phyloP scores from a whole-genome alignment of 2,329 filamentous ascomycete species.

The Emergomyces orientalis region DNA sequence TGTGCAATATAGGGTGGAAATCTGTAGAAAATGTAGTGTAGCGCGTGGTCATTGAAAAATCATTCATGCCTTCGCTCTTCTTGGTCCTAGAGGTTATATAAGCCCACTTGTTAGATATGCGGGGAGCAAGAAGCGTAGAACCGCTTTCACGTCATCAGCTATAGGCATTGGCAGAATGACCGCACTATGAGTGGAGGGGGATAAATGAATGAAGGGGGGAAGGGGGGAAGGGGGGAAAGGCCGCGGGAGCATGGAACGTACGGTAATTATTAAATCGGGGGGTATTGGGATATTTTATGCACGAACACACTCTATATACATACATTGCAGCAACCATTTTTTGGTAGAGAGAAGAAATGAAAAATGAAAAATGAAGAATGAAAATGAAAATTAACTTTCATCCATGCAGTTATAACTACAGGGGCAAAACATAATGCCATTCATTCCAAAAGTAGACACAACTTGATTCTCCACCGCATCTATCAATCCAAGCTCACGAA shows the following conservation, averaged over 20 bases:
- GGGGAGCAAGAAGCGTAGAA: too few relatives aligned
- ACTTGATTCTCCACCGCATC: background rate
- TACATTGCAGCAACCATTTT: background rate
- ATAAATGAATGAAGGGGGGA: too few relatives aligned
- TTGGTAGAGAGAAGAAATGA: background rate
- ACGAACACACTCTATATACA: background rate
- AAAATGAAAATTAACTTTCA: background rate
- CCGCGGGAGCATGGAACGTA: background rate
- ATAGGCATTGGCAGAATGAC: background rate
- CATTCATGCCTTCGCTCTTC: background rate
- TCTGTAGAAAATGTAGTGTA: too few relatives aligned
- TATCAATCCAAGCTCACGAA: background rate
- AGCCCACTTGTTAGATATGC: background rate
- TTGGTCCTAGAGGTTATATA: background rate
- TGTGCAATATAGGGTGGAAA: background rate
- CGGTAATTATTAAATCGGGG: background rate
- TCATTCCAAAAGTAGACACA: background rate
- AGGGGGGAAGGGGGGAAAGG: background rate
- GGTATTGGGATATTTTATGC: background rate
- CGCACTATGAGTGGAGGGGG: background rate
- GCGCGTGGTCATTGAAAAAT: background rate
- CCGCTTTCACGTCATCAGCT: too few relatives aligned
- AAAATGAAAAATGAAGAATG: background rate
- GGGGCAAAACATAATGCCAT: background rate
- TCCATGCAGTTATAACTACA: background rate